Evolutionary conservation across 2,329 filamentous ascomycete genomes (phyloP), one percentile per base, ranked within the genome.

Genomic region (Cordyceps tenuipes): DNA sequence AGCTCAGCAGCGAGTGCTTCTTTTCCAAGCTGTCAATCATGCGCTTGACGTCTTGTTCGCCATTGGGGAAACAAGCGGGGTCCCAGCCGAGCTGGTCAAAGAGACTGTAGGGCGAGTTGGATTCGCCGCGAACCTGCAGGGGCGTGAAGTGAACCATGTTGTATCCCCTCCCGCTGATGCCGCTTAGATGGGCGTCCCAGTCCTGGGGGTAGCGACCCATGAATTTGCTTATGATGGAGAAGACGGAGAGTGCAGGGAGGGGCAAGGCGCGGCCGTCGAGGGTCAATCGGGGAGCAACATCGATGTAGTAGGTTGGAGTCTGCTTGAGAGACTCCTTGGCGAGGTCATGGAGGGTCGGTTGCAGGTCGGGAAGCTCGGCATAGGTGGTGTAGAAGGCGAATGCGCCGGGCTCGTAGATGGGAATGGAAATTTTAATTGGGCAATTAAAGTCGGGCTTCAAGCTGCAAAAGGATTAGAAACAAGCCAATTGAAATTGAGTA

Each of bases 71-170:
- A 68, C 87, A 84, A 9, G 77, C 76, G 5, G 87, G 82, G 70
- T 99, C 95, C 79, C 95, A 99, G 49, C 81, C 80, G 23, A 95
- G 80, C 76, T 99, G 95, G 68, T 99, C 90, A 71, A 89, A 96
- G 67, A 99, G 84, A 72, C 94, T 99, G 79, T 97, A 99, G 0
- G 94, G 94, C 1, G 94, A 99, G 71, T 99, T 96, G 57, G 94
- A 99, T 49, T 80, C 82, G 61, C 94, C 94, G 62, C 94, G 86
- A 61, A 88, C 81, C 80, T 96, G 94, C 65, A 99, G 79, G 10
- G 94, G 94, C 2, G 94, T 97, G 73, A 99, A 99, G 73, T 99
- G 94, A 62, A 99, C 86, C 91, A 97, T 97, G 76, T 99, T 99
- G 80, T 99, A 99, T 50, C 92, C 92, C 63, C 94, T 83, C 68